Evolutionary conservation across 148 eudicot genomes (phyloP), one percentile per base, ranked within the genome.

Genomic region (Cornus florida): DNA sequence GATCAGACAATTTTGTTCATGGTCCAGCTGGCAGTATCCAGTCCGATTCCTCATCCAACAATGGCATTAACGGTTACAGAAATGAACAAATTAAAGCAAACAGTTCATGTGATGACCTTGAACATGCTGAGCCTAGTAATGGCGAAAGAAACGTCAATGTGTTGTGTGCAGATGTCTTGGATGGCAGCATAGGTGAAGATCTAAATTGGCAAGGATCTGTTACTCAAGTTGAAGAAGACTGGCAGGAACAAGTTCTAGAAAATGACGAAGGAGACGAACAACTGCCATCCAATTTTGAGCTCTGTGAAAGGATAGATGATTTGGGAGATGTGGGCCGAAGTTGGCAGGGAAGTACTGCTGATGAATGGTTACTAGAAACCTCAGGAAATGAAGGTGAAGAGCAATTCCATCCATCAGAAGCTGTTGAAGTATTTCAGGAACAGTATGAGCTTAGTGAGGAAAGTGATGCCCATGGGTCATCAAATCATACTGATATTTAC

Each of bases 1-100:
- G 88, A 74, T 79, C 89, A 83, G 93, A 88, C 75, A 87, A 72
- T 60, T 78, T 76, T 79, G 79, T 67, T 78, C 84, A 79, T 46
- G 79, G 82, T 83, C 85, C 88, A 75, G 78, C 80, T 50, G 79
- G 67, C 79, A 73, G 72, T 80, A 82, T 75, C 12, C 74, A 77
- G 78, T 77, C 87, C 73, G 90, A 83, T 74, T 70, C 84, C 67
- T 87, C 90, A 72, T 87, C 86, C 66, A 75, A 78, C 59, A 75
- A 72, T 76, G 82, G 76, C 73, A 23, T 81, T 32, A 64, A 71
- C 72, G 48, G 72, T 50, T 80, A 56, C 31, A 80, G 81, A 74
- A 84, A 77, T 62, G 87, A 79, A 50, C 86, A 83, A 65, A 71
- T 77, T 60, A 83, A 81, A 78, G 64, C 86, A 69, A 81, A 76